Conservation (phyloP, 441 rosid species). For the Gossypium trilobum region DNA sequence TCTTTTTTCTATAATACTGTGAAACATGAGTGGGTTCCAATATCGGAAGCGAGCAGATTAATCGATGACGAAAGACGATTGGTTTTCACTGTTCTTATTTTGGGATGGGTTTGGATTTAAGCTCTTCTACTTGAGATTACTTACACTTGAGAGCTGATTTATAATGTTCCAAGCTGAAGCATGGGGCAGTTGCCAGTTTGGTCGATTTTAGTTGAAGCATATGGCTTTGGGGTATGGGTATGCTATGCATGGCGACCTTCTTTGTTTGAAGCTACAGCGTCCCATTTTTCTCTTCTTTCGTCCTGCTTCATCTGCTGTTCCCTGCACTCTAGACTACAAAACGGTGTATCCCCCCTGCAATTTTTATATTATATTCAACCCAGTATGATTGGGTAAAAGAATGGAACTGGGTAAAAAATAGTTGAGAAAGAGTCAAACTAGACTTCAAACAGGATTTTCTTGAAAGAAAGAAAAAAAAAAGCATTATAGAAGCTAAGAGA, state of each 20-base stretch:
- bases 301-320: conserved; percentile 48
- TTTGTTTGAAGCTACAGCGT: conserved; percentile 7
- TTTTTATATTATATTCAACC: neutral
- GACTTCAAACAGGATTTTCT: neutral
- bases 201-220: conserved; percentile 15
- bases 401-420: neutral
- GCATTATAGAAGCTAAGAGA: too few species aligned
- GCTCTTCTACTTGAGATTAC: neutral
- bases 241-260: conserved; percentile 14
- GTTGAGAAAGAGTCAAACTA: neutral
- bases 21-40: conserved; percentile 4
- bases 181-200: conserved; percentile 22
- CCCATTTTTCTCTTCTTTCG: conserved; percentile 32
- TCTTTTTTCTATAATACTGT: neutral
- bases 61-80: neutral
- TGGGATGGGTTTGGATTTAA: neutral
- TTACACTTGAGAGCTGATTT: neutral
- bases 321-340: conserved; percentile 65
- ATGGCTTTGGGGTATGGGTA: neutral
- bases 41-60: neutral
- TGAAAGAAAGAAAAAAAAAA: neutral
- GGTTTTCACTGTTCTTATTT: too few species aligned
- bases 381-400: neutral
- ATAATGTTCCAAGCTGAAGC: conserved; percentile 4
- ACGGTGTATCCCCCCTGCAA: conserved; percentile 57